Evolutionary conservation across 1,284 basidiomycete genomes (phyloP), one percentile per base, ranked within the genome.

Genomic region (Moesziomyces aphidis): DNA sequence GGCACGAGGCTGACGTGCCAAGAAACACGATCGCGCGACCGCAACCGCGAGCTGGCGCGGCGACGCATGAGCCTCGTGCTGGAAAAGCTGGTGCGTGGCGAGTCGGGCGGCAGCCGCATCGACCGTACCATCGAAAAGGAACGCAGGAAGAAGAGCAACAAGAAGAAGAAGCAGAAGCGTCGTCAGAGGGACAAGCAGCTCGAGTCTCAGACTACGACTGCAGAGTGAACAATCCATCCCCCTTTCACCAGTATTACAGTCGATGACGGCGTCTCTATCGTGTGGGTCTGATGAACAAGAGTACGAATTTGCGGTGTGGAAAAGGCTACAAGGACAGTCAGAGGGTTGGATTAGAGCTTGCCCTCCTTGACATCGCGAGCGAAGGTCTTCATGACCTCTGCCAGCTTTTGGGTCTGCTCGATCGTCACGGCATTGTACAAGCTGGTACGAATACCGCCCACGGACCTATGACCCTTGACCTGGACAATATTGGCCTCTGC

Each of bases 351-450:
- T 19, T 19, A 73, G 42, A 73, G 45, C 48, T 64, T 62, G 11
- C 64, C 65, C n/a, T 52, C 56, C 59, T 70, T 70, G 67, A 72
- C 53, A 42, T 76, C 55, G 36, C 57, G 43, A 46, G 59, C 49
- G 26, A 88, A 88, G 11, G 81, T 76, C 42, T 84, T 75, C 83
- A 89, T 88, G 72, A 88, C 88, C 10, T 85, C 84, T 50, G 86
- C 86, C 26, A 89, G 77, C 19, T 79, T 83, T 65, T 87, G 69
- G 4, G 88, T 87, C 71, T 94, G 90, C 64, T 93, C 90, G 73
- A 95, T 90, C 1, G 92, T 92, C 68, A 98, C 88, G 10, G 96
- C 95, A 74, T 99, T 99, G 87, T 99, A 99, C 7, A 99, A 86
- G 21, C 94, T 97, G 5, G 92, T 90, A 19, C 97, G 91, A 61